These are phyloP conservation scores for Lodderomyces pseudojiufengensis DNA, from an alignment of 1,139 yeast genomes.

Conservation along the genomic window DNA sequence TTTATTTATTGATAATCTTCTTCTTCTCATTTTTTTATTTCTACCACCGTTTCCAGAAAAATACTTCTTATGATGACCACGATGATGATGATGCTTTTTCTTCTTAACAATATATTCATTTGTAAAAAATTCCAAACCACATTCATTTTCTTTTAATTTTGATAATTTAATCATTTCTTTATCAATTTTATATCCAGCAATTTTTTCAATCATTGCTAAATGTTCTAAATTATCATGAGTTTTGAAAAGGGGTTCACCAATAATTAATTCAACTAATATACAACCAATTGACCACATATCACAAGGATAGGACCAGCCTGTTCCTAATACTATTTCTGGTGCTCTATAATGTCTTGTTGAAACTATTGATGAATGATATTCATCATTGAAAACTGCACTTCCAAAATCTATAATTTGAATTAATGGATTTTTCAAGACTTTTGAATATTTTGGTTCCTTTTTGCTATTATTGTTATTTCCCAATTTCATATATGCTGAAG, in stretches of 20 bases:
- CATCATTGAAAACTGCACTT: conserved; percentile 89
- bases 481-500: conserved; percentile 29
- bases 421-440: conserved; percentile 69
- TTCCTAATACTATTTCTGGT: conserved; percentile 90
- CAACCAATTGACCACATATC: conserved; percentile 98
- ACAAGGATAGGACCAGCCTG: conserved; percentile 90
- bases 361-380: conserved; percentile 87
- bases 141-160: conserved; percentile 38
- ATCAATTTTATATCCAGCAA: conserved; percentile 47
- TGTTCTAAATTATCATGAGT: conserved; percentile 95
- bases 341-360: conserved; percentile 97
- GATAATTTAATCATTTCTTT: conserved; percentile 34
- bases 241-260: conserved; percentile 94
- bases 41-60: background rate
- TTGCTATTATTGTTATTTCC: conserved; percentile 4
- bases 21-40: too few species aligned
- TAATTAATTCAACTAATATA: conserved; percentile 81
- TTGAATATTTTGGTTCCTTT: conserved; percentile 38
- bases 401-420: conserved; percentile 95
- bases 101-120: conserved; percentile 18
- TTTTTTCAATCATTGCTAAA: conserved; percentile 88
- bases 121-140: conserved; percentile 41
- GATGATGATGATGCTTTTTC: background rate
- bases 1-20: too few species aligned
- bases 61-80: conserved; percentile 1